phyloP scores from a whole-genome alignment of 1,284 basidiomycete genomes.

The Trametes sp. region DNA sequence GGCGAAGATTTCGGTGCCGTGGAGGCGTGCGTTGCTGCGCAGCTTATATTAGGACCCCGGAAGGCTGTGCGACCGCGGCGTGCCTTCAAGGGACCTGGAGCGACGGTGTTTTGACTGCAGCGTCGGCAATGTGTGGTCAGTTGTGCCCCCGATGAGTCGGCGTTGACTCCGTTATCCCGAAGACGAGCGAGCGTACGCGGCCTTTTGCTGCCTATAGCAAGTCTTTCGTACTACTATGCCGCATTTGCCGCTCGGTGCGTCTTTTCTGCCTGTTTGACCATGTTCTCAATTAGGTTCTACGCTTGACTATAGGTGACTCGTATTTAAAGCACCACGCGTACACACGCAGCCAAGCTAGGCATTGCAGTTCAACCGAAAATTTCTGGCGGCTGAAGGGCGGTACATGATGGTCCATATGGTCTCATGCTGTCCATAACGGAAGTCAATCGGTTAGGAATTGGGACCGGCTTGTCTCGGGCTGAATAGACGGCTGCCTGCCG shows the following conservation, averaged over 20 bases:
- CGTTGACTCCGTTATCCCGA: neutral
- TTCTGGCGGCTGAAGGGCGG: neutral
- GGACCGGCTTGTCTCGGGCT: neutral
- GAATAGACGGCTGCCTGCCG: neutral
- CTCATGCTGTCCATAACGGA: neutral
- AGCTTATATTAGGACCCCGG: conserved; percentile 5
- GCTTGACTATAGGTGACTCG: neutral
- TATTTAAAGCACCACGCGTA: neutral
- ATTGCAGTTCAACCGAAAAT: neutral
- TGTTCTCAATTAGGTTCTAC: neutral
- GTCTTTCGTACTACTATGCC: neutral
- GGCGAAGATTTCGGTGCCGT: neutral
- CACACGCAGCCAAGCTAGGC: neutral
- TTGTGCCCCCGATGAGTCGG: neutral
- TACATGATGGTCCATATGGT: neutral
- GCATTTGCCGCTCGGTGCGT: neutral
- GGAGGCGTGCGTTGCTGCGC: neutral
- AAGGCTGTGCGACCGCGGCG: conserved; percentile 20
- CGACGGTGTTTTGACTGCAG: neutral
- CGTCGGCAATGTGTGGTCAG: neutral
- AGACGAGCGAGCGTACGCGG: neutral
- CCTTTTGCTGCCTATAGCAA: neutral
- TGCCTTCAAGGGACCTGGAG: neutral
- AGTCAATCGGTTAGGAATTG: neutral
- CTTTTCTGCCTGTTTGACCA: neutral